phyloP scores from a whole-genome alignment of 2,329 filamentous ascomycete species.

The Neurospora sp. region DNA sequence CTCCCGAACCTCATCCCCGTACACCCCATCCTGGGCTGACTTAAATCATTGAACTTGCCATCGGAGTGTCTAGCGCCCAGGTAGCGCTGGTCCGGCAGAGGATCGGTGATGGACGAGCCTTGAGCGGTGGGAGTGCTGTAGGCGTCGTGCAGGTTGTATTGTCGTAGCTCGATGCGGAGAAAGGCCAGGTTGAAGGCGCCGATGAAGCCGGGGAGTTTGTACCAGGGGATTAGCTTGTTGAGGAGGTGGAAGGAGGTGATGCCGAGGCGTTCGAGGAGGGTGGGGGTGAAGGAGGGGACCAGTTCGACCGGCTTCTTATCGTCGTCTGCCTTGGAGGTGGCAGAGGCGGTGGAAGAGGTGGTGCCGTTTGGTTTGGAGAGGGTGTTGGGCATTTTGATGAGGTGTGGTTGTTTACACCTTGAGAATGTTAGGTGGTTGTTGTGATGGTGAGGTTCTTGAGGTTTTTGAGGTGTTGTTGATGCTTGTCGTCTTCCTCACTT shows the following conservation, averaged over 20 bases:
- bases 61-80: slow-evolving; percentile 30
- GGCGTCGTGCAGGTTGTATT: slow-evolving; percentile 32
- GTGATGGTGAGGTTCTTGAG: neutral
- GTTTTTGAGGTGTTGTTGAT: neutral
- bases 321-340: neutral
- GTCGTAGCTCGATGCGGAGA: slow-evolving; percentile 31
- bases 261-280: slow-evolving; percentile 19
- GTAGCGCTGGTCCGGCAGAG: slow-evolving; percentile 23
- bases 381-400: neutral
- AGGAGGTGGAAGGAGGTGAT: slow-evolving; percentile 26
- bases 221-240: slow-evolving; percentile 30
- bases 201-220: slow-evolving; percentile 30
- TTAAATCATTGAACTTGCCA: slow-evolving; percentile 32
- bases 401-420: neutral
- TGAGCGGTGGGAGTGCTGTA: slow-evolving; percentile 28
- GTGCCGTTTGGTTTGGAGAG: neutral
- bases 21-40: slow-evolving; percentile 33
- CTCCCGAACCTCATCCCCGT: slow-evolving; percentile 33
- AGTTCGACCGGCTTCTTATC: neutral
- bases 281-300: slow-evolving; percentile 17
- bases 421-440: neutral
- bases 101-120: slow-evolving; percentile 20
- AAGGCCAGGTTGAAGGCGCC: slow-evolving; percentile 31
- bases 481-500: neutral
- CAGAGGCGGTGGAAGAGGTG: neutral